Evolutionary conservation across 2,329 filamentous ascomycete genomes (phyloP).

Genomic region (Microcyclosporella mali): DNA sequence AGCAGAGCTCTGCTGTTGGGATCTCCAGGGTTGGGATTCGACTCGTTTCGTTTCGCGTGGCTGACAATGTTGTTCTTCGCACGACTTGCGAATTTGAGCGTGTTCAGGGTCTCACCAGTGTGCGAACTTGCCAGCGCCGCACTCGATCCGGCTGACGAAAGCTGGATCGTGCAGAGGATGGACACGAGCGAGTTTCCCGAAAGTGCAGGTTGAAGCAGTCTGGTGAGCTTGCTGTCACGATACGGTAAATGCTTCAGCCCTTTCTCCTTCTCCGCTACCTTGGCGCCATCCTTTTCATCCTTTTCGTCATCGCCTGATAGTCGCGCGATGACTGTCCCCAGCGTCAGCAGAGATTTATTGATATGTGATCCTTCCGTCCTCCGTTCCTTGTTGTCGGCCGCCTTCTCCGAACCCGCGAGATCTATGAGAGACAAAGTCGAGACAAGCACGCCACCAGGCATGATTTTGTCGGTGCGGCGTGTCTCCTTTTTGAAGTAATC

Average conservation of each 20-base stretch:
- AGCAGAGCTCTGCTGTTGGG: constrained; percentile 79
- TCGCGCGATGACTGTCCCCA: constrained; percentile 90
- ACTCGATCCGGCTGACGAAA: constrained; percentile 65
- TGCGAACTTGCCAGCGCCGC: constrained; percentile 66
- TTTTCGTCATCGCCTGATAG: constrained; percentile 88
- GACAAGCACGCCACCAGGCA: constrained; percentile 85
- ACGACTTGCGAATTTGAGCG: constrained; percentile 89
- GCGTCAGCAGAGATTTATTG: constrained; percentile 92
- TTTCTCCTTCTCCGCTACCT: constrained; percentile 58
- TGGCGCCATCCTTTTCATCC: constrained; percentile 57
- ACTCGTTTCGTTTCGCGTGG: constrained; percentile 91
- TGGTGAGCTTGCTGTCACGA: constrained; percentile 92
- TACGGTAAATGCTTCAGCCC: constrained; percentile 81
- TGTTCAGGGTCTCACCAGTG: constrained; percentile 85
- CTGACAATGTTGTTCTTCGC: constrained; percentile 98
- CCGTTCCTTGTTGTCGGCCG: constrained; percentile 89
- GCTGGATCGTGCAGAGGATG: constrained; percentile 93
- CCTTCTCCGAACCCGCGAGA: constrained; percentile 90
- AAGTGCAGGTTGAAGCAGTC: constrained; percentile 82
- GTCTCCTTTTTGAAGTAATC: constrained; percentile 49
- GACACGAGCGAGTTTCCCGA: constrained; percentile 93
- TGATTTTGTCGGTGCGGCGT: constrained; percentile 54
- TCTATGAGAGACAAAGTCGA: constrained; percentile 95
- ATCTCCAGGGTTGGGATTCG: constrained; percentile 68
- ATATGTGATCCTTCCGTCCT: constrained; percentile 94